Evolutionary conservation across 192 early-diverging fungal species (phyloP), one percentile per base, ranked within the genome.

Genomic region (Rhizoclosmatium sp.): DNA sequence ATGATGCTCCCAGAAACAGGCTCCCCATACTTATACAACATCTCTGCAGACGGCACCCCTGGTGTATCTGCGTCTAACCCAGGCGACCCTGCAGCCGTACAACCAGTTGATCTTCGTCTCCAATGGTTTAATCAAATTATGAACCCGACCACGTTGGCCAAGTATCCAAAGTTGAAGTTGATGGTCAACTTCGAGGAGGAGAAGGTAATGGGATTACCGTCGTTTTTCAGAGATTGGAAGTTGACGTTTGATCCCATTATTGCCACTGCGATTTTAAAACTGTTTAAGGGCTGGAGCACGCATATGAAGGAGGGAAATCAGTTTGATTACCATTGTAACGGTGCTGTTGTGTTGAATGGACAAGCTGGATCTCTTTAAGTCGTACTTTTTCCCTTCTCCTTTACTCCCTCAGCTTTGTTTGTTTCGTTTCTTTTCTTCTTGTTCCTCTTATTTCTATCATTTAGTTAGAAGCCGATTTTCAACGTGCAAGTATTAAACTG

Each of bases 161-260:
- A 62, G 7, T 62, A 21, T 21, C 60, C 60, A 7, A 23, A 23
- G 5, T 4, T 62, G 10, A 62, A 62, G 21, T 47, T 84, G 41
- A 61, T 84, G 5, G 83, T 84, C 40, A 79, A 86, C 48, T 86
- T 86, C 49, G 85, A 86, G 65, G 83, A 86, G 72, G 21, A 21
- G 45, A 86, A 86, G 69, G 4, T 62, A 21, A 5, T 62, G 9
- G 60, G 60, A 7, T 31, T 31, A 31, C 31, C 31, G 31, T 7
- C 10, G 19, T 62, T 31, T 62, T 62, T 9, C 5, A 62, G 60
- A 40, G 60, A 62, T 62, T 62, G 60, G 60, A 9, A 21, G 39
- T 62, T 62, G 23, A 62, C 60, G 7, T 19, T 19, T 23, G 9
- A 9, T 62, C 5, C 60, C 10, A 21, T 7, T 40, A 62, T 21